A percentile compares a stretch with the other conserved stretches of the same genome.
These are phyloP conservation scores for Chrysoporthe puriensis DNA, from an alignment of 2,329 filamentous ascomycete species.

Conservation along the genomic window DNA sequence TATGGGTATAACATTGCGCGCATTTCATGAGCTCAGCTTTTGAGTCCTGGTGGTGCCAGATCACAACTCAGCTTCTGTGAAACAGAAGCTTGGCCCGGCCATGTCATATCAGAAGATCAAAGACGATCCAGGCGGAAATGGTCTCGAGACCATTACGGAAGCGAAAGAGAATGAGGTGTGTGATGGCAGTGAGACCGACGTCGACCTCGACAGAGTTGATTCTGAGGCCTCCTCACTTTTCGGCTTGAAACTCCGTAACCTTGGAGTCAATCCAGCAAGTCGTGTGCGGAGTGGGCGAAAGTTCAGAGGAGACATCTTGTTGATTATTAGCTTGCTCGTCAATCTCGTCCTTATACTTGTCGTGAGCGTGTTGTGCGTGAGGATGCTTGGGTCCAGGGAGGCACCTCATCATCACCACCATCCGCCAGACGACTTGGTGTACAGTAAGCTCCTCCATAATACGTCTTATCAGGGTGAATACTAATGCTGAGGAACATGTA, in stretches of 20 bases:
- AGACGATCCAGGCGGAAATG: not conserved
- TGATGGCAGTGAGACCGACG: conserved; percentile 3
- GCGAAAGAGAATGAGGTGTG: not conserved
- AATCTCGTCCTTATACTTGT: not conserved
- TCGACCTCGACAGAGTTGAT: not conserved
- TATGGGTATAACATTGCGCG: not conserved
- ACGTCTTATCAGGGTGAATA: not conserved
- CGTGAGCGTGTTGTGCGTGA: not conserved
- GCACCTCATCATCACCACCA: not conserved
- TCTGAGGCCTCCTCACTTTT: conserved; percentile 4
- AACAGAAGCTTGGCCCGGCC: not conserved
- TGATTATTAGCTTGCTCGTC: not conserved
- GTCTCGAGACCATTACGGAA: not conserved
- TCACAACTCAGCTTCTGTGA: not conserved
- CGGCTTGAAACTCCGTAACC: not conserved
- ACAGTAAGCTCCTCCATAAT: conserved; percentile 5
- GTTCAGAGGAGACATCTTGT: not conserved
- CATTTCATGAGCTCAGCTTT: not conserved
- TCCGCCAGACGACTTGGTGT: conserved; percentile 6
- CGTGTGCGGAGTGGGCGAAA: not conserved
- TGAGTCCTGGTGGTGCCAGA: not conserved
- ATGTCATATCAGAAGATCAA: not conserved
- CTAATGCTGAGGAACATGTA: not conserved
- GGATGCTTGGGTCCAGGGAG: not conserved
- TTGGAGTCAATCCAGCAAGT: not conserved